Evolutionary conservation across 2,329 filamentous ascomycete species (phyloP), one percentile per base, ranked within the genome.

Genomic region (Aspergillus bombycis): DNA sequence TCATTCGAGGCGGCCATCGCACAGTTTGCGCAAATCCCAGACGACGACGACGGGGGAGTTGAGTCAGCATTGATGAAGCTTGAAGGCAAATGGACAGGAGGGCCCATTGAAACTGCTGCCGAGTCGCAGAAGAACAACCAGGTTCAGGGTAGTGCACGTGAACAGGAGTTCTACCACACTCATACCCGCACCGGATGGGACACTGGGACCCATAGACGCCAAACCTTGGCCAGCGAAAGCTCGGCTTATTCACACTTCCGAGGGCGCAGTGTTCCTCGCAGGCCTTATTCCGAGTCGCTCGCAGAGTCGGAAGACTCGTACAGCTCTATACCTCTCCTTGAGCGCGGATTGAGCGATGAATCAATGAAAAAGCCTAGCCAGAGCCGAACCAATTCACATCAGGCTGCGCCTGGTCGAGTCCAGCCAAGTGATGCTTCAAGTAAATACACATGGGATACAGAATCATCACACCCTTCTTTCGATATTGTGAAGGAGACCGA

Each of bases 11-110:
- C 86, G 3, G 93, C 96, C 71, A 92, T 96, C 1, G 89, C 94
- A 63, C 92, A 92, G 70, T 86, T 99, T 60, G 92, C 94, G 2
- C 89, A 91, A 61, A 92, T 98, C 30, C 93, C 94, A 0, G 94
- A 97, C 72, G 92, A 96, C 65, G 89, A 90, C 53, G 92, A 96
- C 72, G 93, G 93, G 8, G 94, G 94, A 14, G 89, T 98, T 30
- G 95, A 98, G 74, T 93, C 94, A n/a, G 92, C 95, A 0, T 78
- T 99, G 57, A 80, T 94, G 70, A 99, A 98, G 72, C 84, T 99
- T 0, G 95, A 99, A 80, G 95, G 95, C 11, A 94, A 88, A 69
- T 95, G 90, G 73, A 62, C 65, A 55, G 64, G 57, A 2, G 23
- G 56, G 23, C 50, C 66, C 36, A 60, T 43, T 19, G 30, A 59